Base-by-base conservation (phyloP, 2,329 filamentous ascomycete species). In the Xylaria digitata region DNA sequence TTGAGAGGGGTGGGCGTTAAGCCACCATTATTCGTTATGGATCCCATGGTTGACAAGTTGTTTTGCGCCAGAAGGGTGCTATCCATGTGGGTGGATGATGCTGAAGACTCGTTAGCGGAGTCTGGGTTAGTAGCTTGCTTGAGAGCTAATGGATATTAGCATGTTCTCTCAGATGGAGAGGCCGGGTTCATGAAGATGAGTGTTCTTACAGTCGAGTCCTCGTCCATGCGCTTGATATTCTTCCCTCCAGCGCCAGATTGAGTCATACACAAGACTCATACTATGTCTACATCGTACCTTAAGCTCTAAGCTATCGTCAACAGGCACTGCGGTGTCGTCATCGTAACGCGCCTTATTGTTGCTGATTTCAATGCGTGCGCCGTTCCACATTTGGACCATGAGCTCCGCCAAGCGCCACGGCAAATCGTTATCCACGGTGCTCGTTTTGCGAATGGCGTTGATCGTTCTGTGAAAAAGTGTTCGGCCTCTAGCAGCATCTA, bases 101-200 rank as follows among this genome's bases (percentile, higher is more conserved):
- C 86, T 70, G 90, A 91, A 61, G 89, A 92, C 78, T 92, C 90
- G 76, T 89, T 89, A 75, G 88, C 87, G 60, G 91, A 93, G 78
- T 96, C 92, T 49, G 92, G 92, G 76, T 95, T 91, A 64, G 94
- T 97, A 49, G 93, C 92, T 75, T 96, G 93, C 77, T 95, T 94
- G 67, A 94, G 87, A 71, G 92, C 93, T 80, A 83, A 83, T 76
- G 70, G 66, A 79, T 71, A 77, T 77, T 77, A 75, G 72, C 70
- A 72, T 73, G 69, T 74, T 75, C 75, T 73, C 70, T 75, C 71
- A 70, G 67, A 72, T 71, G 71, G 61, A 61, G 58, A 63, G 61
- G 60, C 61, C 65, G 73, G 68, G 72, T 76, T 76, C 75, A 73
- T 65, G 72, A 72, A 67, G 61, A 64, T 13, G 71, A 67, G 53